Percentiles rank a stretch among this genome's conserved stretches.
Evolutionary conservation across 495 filamentous ascomycete species (phyloP).

Genomic region (Aspergillus carlsbadensis): DNA sequence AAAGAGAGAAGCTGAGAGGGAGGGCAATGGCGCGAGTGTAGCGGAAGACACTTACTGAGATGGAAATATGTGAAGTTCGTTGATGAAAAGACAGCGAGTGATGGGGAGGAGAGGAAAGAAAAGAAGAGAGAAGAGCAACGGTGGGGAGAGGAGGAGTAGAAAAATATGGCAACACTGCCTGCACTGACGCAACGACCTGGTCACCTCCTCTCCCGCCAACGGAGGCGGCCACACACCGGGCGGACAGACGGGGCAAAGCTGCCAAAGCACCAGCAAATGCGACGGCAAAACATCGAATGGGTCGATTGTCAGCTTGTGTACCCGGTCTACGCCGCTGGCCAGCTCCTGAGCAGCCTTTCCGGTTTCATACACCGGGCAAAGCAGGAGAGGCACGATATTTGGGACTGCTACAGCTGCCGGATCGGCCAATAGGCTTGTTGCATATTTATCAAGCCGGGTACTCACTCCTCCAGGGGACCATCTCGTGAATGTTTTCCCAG

Average conservation of each 20-base stretch:
- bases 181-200: slow-evolving; percentile 47
- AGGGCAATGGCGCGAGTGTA: slow-evolving; percentile 11
- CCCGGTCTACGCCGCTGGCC: slow-evolving; percentile 39
- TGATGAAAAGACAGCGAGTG: slow-evolving; percentile 20
- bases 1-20: slow-evolving; percentile 6
- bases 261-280: slow-evolving; percentile 11
- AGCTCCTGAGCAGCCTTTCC: slow-evolving; percentile 40
- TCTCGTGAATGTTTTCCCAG: slow-evolving; percentile 38
- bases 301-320: slow-evolving; percentile 24
- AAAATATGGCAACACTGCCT: slow-evolving; percentile 23
- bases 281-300: slow-evolving; percentile 12
- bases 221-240: slow-evolving; percentile 29
- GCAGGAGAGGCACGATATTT: slow-evolving; percentile 50
- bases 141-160: slow-evolving; percentile 31
- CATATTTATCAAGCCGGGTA: slow-evolving; percentile 23
- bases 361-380: slow-evolving; percentile 55
- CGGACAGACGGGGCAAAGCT: slow-evolving; percentile 29
- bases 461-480: slow-evolving; percentile 22
- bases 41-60: slow-evolving; percentile 19
- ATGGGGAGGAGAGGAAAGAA: slow-evolving; percentile 26
- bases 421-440: slow-evolving; percentile 32
- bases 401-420: slow-evolving; percentile 25
- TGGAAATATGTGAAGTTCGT: slow-evolving; percentile 16
- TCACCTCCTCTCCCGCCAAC: slow-evolving; percentile 22
- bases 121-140: slow-evolving; percentile 26